phyloP scores from a whole-genome alignment of 2,329 filamentous ascomycete species.

The Metarhizium anisopliae region DNA sequence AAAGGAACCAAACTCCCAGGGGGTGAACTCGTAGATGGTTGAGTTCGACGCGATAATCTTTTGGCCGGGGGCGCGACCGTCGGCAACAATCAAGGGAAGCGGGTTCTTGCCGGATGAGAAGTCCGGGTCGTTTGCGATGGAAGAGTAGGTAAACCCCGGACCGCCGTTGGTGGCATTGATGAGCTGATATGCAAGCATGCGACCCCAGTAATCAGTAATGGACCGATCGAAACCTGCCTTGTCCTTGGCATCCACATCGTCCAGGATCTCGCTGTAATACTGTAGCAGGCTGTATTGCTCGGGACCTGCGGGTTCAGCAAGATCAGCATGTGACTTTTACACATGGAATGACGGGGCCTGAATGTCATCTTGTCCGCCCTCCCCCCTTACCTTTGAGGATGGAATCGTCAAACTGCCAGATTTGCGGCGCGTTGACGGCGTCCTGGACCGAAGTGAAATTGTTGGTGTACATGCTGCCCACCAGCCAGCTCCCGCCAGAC shows the following conservation, averaged over 20 bases:
- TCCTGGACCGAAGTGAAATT: constrained; percentile 61
- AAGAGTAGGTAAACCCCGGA: constrained; percentile 72
- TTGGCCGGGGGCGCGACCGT: constrained; percentile 35
- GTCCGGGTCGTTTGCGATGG: constrained; percentile 37
- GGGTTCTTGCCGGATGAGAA: constrained; percentile 35
- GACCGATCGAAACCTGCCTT: constrained; percentile 43
- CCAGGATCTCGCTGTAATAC: constrained; percentile 29
- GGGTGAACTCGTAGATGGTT: constrained; percentile 56
- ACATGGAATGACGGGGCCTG: neutral
- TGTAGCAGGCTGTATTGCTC: constrained; percentile 26
- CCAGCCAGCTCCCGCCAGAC: constrained; percentile 76
- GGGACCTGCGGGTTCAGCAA: constrained; percentile 17
- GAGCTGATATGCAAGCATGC: constrained; percentile 78
- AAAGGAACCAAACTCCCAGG: constrained; percentile 58
- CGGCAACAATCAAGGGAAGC: constrained; percentile 41
- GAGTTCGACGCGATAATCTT: constrained; percentile 42
- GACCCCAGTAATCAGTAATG: constrained; percentile 84
- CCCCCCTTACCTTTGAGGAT: constrained; percentile 26
- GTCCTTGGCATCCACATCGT: constrained; percentile 27
- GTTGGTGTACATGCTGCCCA: constrained; percentile 75
- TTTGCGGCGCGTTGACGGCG: constrained; percentile 22
- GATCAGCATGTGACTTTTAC: neutral
- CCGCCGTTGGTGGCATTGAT: constrained; percentile 69
- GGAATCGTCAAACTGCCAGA: constrained; percentile 33
- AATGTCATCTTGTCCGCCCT: neutral